These are phyloP conservation scores for Colletotrichum tropicicola DNA, from an alignment of 2,329 filamentous ascomycete genomes.

Conservation along the genomic window DNA sequence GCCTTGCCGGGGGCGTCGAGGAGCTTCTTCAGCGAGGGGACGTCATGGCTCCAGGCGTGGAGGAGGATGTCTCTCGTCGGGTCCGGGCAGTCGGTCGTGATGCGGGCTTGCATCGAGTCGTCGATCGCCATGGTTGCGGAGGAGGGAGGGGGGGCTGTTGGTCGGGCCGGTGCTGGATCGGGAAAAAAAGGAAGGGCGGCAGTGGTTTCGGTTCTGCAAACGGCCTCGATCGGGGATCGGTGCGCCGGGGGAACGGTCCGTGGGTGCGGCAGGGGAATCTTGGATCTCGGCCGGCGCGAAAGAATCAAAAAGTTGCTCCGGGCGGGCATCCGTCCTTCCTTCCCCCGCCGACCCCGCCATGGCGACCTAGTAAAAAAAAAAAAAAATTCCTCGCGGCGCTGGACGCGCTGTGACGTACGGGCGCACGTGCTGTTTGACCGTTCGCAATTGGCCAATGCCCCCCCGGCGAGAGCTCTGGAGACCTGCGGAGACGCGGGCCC, in stretches of 20 bases:
- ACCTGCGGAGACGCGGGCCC: conserved; percentile 16
- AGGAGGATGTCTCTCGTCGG: conserved; percentile 60
- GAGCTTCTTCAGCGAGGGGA: conserved; percentile 73
- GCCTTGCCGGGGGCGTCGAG: conserved; percentile 70
- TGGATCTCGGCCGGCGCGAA: conserved; percentile 15
- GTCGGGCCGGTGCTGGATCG: background rate
- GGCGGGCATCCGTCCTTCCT: background rate
- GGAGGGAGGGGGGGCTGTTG: background rate
- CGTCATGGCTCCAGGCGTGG: conserved; percentile 68
- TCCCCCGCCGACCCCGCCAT: conserved; percentile 25
- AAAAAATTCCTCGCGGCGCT: conserved; percentile 7
- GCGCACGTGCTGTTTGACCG: conserved; percentile 20
- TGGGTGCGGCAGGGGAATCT: background rate
- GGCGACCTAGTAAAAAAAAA: background rate
- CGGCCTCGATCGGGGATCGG: conserved; percentile 14
- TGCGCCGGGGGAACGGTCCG: conserved; percentile 6
- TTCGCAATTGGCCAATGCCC: conserved; percentile 28
- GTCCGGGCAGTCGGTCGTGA: conserved; percentile 61
- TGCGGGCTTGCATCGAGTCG: conserved; percentile 62
- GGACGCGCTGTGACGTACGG: conserved; percentile 21
- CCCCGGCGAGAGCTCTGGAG: conserved; percentile 1
- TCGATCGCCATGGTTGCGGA: conserved; percentile 43
- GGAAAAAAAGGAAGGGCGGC: background rate
- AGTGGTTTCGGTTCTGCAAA: background rate
- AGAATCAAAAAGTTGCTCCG: conserved; percentile 4